Conservation (phyloP, 192 early-diverging fungal species). For the Backusella circina region DNA sequence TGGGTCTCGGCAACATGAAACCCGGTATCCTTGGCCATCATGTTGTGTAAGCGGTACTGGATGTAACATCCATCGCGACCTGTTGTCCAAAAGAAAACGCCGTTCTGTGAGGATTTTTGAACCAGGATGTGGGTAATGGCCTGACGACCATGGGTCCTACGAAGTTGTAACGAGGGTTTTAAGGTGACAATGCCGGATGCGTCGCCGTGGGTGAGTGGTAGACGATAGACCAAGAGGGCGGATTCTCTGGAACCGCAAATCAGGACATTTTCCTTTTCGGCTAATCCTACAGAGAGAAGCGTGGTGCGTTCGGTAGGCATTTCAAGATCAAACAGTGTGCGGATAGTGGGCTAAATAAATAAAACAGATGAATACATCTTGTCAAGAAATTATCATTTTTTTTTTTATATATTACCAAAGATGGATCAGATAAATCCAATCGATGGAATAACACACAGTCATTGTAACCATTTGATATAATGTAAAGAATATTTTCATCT, state of each 20-base stretch:
- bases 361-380: not conserved
- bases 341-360: constrained; percentile 19
- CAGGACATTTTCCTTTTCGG: constrained; percentile 21
- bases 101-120: not conserved
- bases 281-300: constrained; percentile 27
- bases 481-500: constrained; percentile 27
- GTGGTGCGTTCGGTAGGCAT: constrained; percentile 24
- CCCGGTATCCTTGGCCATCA: not conserved
- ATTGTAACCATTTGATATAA: constrained; percentile 36
- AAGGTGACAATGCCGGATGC: not conserved
- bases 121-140: constrained; percentile 43
- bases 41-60: constrained; percentile 38
- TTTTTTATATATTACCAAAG: not conserved
- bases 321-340: constrained; percentile 21
- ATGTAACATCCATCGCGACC: constrained; percentile 66
- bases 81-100: constrained; percentile 49
- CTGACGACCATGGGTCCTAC: constrained; percentile 46
- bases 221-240: constrained; percentile 35
- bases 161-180: constrained; percentile 31
- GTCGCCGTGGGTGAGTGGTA: not conserved
- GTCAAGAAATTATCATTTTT: too few species aligned
- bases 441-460: constrained; percentile 30
- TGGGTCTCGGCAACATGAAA: not conserved
- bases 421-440: constrained; percentile 25
- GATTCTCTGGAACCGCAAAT: constrained; percentile 44